Evolutionary conservation across 495 filamentous ascomycete species (phyloP).

Genomic region (Trichoderma orchidacearum): DNA sequence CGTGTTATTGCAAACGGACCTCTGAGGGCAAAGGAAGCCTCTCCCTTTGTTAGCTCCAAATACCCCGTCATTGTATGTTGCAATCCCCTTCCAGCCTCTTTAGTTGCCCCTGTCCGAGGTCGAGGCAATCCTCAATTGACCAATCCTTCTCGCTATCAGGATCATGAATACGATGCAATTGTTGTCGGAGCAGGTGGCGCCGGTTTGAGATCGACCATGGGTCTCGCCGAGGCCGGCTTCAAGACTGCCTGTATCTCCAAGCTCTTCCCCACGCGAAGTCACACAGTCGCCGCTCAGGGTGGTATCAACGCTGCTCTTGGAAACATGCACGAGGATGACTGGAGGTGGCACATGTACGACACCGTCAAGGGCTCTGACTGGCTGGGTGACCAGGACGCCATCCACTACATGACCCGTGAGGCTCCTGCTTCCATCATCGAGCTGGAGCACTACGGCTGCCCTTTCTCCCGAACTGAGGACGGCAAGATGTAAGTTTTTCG

Average conservation of each 20-base stretch:
- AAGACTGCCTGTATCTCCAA: conserved; percentile 98
- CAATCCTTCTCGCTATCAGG: conserved; percentile 13
- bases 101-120: conserved; percentile 7
- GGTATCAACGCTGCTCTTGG: conserved; percentile 94
- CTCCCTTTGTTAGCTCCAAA: conserved; percentile 66
- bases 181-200: conserved; percentile 92
- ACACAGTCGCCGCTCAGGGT: conserved; percentile 90
- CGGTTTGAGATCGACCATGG: conserved; percentile 89
- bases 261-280: conserved; percentile 88
- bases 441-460: conserved; percentile 94
- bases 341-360: conserved; percentile 99
- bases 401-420: conserved; percentile 98
- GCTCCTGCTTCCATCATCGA: conserved; percentile 85
- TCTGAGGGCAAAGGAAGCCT: conserved; percentile 83
- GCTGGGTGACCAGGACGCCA: conserved; percentile 97
- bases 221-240: conserved; percentile 93
- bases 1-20: conserved; percentile 72
- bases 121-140: conserved; percentile 11
- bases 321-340: conserved; percentile 83
- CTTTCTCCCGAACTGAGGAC: conserved; percentile 94
- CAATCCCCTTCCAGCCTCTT: neutral
- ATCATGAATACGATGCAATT: conserved; percentile 61
- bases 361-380: conserved; percentile 98
- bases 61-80: conserved; percentile 85
- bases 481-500: conserved; percentile 58